phyloP scores from a whole-genome alignment of 202 grass and related monocot genomes.

The Saccharum hybrid region DNA sequence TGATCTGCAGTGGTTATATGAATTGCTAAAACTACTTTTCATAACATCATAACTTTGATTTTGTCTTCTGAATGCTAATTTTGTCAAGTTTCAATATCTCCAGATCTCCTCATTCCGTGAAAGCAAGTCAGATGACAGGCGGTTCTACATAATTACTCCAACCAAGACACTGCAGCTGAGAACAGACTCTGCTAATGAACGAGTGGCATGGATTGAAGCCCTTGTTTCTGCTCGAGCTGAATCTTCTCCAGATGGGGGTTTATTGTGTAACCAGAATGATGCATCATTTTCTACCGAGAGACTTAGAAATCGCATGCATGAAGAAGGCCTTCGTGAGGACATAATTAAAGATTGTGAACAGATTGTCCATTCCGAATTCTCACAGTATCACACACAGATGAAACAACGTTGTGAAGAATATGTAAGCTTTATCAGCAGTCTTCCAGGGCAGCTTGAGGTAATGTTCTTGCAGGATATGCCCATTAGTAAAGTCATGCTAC shows the following conservation, averaged over 20 bases:
- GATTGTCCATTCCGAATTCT: constrained; percentile 74
- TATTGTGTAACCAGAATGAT: constrained; percentile 50
- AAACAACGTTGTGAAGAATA: constrained; percentile 63
- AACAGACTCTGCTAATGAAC: constrained; percentile 62
- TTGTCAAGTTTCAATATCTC: background rate
- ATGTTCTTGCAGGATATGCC: background rate
- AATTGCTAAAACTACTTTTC: constrained; percentile 22
- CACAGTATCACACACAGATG: constrained; percentile 57
- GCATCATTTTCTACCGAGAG: constrained; percentile 63
- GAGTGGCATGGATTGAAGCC: constrained; percentile 75
- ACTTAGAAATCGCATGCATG: constrained; percentile 65
- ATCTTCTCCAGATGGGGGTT: constrained; percentile 45
- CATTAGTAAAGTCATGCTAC: background rate
- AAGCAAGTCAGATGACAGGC: constrained; percentile 74
- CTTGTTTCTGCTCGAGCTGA: constrained; percentile 70
- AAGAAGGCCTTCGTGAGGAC: constrained; percentile 54
- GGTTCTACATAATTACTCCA: constrained; percentile 78
- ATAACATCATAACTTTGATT: constrained; percentile 12
- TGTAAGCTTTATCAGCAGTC: constrained; percentile 54
- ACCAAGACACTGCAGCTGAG: constrained; percentile 78
- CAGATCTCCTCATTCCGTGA: constrained; percentile 55
- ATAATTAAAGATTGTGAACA: constrained; percentile 69
- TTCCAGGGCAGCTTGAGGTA: constrained; percentile 66
- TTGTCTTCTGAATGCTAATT: no score
- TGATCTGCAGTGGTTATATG: no score